These are phyloP conservation scores for Acidiella bohemica DNA, from an alignment of 495 filamentous ascomycete species.

Conservation along the genomic window DNA sequence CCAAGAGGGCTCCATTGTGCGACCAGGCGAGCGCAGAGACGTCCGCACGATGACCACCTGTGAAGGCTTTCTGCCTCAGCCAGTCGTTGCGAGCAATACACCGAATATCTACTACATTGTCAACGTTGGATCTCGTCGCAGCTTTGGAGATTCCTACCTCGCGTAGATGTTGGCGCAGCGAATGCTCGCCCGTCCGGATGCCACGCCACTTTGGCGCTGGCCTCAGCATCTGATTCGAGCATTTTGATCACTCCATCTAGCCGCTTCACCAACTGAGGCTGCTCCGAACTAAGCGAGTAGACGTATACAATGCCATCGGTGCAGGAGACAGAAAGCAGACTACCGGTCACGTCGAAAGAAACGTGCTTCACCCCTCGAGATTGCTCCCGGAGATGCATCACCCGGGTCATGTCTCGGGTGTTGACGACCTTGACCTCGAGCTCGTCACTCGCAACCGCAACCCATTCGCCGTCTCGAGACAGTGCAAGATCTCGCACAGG, in stretches of 20 bases:
- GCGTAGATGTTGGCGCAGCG: conserved; percentile 65
- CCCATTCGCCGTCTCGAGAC: conserved; percentile 74
- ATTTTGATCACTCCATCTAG: conserved; percentile 73
- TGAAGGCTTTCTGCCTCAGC: conserved; percentile 66
- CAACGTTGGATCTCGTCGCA: background rate
- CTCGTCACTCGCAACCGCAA: conserved; percentile 93
- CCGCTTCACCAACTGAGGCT: conserved; percentile 66
- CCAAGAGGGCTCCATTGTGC: conserved; percentile 80
- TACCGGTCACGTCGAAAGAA: conserved; percentile 71
- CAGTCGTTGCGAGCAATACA: conserved; percentile 76
- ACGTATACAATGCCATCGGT: conserved; percentile 79
- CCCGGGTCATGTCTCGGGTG: conserved; percentile 56
- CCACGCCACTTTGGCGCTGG: conserved; percentile 67
- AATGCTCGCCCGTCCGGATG: conserved; percentile 92
- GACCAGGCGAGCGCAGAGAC: conserved; percentile 86
- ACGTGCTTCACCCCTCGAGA: conserved; percentile 76
- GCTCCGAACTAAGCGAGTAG: conserved; percentile 69
- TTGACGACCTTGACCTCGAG: conserved; percentile 78
- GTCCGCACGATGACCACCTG: conserved; percentile 66
- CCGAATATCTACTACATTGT: conserved; percentile 49
- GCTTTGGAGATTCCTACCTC: conserved; percentile 21
- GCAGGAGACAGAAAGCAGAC: conserved; percentile 65
- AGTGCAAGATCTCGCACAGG: conserved; percentile 76
- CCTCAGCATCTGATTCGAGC: conserved; percentile 64
- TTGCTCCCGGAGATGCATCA: conserved; percentile 68